phyloP scores from a whole-genome alignment of 257 asterid species.

The Salvia miltiorrhiza region DNA sequence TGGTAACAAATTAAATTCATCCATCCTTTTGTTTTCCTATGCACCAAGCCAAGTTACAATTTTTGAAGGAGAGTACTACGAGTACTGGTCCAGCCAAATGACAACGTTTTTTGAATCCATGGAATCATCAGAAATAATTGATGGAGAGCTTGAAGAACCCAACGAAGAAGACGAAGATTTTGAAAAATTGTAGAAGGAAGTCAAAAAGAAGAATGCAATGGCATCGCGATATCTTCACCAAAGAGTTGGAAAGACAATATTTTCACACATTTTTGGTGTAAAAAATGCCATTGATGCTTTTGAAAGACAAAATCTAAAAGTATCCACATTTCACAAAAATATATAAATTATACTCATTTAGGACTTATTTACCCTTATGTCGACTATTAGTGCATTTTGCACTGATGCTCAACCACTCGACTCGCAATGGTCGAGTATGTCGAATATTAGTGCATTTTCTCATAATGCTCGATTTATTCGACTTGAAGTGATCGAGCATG shows the following conservation, averaged over 20 bases:
- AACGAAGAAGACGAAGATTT: not conserved
- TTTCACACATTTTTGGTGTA: not conserved
- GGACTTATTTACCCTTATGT: too few relatives aligned
- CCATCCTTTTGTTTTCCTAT: not conserved
- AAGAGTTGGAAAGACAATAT: not conserved
- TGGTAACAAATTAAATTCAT: not conserved
- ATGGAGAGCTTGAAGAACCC: not conserved
- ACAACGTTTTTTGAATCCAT: not conserved
- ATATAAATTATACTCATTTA: too few relatives aligned
- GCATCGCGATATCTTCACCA: not conserved
- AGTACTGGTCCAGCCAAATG: slow-evolving; percentile 12
- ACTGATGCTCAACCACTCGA: too few relatives aligned
- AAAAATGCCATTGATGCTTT: not conserved
- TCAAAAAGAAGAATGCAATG: too few relatives aligned
- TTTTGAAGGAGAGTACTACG: slow-evolving; percentile 3
- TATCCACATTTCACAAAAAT: too few relatives aligned
- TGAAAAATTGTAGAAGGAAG: too few relatives aligned
- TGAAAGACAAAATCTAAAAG: too few relatives aligned
- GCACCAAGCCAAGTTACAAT: not conserved
- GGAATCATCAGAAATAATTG: not conserved
- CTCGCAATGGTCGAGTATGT: too few relatives aligned
- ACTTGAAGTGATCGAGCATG: too few relatives aligned
- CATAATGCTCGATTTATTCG: too few relatives aligned
- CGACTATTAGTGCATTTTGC: too few relatives aligned
- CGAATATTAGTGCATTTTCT: too few relatives aligned